Percentiles rank a stretch among this genome's conserved stretches.
phyloP scores from a whole-genome alignment of 495 filamentous ascomycete species.

The Neurospora sp. region DNA sequence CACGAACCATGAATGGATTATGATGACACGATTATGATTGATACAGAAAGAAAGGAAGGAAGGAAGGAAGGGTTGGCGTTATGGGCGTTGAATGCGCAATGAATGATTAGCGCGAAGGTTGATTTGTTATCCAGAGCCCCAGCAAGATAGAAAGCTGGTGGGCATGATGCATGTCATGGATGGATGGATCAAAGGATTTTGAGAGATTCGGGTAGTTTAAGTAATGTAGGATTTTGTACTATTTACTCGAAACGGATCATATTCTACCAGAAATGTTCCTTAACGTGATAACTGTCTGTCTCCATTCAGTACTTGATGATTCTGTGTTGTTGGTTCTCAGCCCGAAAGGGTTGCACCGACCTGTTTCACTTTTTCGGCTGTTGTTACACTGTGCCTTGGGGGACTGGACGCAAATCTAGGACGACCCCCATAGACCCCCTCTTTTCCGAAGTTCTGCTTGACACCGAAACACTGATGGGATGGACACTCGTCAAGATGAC shows the following conservation, averaged over 20 bases:
- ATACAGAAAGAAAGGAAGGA: not conserved
- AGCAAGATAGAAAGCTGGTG: not conserved
- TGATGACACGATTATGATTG: not conserved
- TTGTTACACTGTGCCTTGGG: too few relatives aligned
- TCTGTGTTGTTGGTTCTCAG: too few relatives aligned
- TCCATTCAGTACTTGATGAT: too few relatives aligned
- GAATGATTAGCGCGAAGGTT: not conserved
- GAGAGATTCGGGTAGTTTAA: not conserved
- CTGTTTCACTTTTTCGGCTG: too few relatives aligned
- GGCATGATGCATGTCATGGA: not conserved
- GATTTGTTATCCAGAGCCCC: not conserved
- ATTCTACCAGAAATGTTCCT: not conserved
- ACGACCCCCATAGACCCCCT: too few relatives aligned
- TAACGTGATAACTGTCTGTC: too few relatives aligned
- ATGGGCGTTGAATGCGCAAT: not conserved
- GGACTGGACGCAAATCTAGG: not conserved
- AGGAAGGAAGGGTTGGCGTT: not conserved
- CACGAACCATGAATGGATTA: not conserved
- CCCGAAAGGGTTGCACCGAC: too few relatives aligned
- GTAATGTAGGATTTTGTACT: not conserved
- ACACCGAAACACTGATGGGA: not conserved
- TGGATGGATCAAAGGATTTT: not conserved
- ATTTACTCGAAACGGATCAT: not conserved
- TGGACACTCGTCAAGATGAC: not conserved
- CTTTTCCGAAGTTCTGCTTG: not conserved